Conservation (phyloP, 192 early-diverging fungal species). For the Coemansia guatemalensis region DNA sequence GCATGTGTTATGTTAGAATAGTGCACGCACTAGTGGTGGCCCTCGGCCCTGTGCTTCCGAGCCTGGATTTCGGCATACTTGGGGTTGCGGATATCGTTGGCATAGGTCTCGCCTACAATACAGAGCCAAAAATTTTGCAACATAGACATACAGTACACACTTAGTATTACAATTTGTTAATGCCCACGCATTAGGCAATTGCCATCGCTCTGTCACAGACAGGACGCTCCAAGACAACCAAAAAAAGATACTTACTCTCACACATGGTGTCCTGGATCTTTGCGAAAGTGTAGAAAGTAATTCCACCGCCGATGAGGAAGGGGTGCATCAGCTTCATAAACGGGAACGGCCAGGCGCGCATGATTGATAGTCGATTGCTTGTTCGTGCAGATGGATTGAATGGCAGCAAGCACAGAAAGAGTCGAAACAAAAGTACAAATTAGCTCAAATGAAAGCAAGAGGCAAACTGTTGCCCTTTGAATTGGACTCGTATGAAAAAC, state of each 20-base stretch:
- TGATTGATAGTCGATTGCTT: constrained; percentile 11
- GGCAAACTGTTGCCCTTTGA: background rate
- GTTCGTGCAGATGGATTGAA: background rate
- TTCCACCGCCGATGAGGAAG: constrained; percentile 46
- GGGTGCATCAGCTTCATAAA: constrained; percentile 57
- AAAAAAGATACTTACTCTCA: constrained; percentile 35
- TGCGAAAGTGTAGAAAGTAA: constrained; percentile 33
- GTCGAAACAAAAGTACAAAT: background rate
- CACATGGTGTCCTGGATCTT: constrained; percentile 55
- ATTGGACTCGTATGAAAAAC: background rate
- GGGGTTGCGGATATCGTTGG: constrained; percentile 50
- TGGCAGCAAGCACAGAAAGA: background rate
- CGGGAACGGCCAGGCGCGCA: constrained; percentile 54
- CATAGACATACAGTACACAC: background rate
- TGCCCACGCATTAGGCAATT: background rate
- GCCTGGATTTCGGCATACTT: constrained; percentile 55
- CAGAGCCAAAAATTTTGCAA: background rate
- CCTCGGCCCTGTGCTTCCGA: constrained; percentile 54
- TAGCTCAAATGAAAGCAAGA: background rate
- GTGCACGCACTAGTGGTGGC: constrained; percentile 17
- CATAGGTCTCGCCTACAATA: constrained; percentile 41
- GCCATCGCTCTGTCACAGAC: background rate
- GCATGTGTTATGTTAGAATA: background rate
- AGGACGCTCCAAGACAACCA: background rate
- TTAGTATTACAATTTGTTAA: background rate